phyloP scores from a whole-genome alignment of 176 grass and related monocot genomes.

The Triticum timopheevii region DNA sequence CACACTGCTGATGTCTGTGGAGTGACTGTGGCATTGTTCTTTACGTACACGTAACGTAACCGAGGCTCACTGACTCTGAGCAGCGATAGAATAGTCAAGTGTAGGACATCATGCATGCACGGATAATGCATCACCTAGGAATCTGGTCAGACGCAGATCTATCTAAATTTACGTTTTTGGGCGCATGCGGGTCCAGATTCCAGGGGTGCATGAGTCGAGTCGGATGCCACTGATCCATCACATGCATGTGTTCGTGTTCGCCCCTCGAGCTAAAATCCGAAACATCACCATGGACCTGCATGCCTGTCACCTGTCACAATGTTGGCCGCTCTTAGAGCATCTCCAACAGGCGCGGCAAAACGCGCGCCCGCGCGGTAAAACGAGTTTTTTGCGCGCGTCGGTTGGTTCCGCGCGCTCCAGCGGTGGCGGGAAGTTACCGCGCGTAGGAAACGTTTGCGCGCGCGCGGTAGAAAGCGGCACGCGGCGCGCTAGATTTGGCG shows the following conservation, averaged over 20 bases:
- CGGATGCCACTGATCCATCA: conserved; percentile 9
- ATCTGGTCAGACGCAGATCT: neutral
- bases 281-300: neutral
- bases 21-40: neutral
- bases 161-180: neutral
- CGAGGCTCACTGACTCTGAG: neutral
- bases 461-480: no score
- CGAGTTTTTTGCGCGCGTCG: no score
- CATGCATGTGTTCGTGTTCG: neutral
- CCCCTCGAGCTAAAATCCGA: conserved; percentile 19
- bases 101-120: no score
- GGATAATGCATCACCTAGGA: neutral
- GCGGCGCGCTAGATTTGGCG: no score
- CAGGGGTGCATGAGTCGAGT: neutral
- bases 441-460: no score
- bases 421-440: no score
- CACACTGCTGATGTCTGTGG: neutral
- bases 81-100: neutral
- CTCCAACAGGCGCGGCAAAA: no score
- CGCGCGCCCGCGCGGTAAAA: no score
- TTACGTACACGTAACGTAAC: neutral
- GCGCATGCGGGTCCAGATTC: neutral
- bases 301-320: conserved; percentile 11
- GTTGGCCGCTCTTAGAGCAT: neutral
- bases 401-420: no score